Evolutionary conservation across 176 grass and related monocot species (phyloP).

Genomic region (Saccharum officinarum): DNA sequence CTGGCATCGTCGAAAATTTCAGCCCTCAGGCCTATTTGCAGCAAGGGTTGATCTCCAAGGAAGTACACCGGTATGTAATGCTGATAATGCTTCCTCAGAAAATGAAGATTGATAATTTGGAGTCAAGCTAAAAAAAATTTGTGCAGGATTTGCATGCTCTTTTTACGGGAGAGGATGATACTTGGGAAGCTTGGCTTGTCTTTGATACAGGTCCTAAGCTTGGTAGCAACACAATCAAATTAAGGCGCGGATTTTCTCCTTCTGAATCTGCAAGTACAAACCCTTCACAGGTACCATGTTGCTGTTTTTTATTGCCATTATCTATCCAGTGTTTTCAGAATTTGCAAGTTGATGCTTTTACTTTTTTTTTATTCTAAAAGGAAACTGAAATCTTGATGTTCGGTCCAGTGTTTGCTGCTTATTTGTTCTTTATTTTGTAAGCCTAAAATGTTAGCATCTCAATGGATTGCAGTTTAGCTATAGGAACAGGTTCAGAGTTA

Average conservation of each 20-base stretch:
- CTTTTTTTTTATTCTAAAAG: background rate
- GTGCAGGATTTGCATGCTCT: slow-evolving; percentile 82
- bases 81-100: slow-evolving; percentile 8
- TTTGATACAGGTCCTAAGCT: slow-evolving; percentile 72
- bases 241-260: slow-evolving; percentile 84
- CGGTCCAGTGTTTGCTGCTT: background rate
- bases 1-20: slow-evolving; percentile 90
- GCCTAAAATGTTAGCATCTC: background rate
- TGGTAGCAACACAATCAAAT: slow-evolving; percentile 70
- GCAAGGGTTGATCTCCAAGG: slow-evolving; percentile 88
- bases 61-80: slow-evolving; percentile 55
- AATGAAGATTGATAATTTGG: slow-evolving; percentile 11
- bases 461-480: slow-evolving; percentile 3
- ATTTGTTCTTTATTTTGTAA: slow-evolving; percentile 24
- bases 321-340: background rate
- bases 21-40: slow-evolving; percentile 95
- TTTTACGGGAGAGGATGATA: slow-evolving; percentile 96
- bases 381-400: slow-evolving; percentile 20
- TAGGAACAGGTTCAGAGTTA: background rate
- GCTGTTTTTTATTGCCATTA: slow-evolving; percentile 22
- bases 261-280: slow-evolving; percentile 61
- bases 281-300: slow-evolving; percentile 71
- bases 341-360: slow-evolving; percentile 7
- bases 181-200: slow-evolving; percentile 91
- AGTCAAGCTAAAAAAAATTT: slow-evolving; percentile 32